Evolutionary conservation across 352 stramenopile genomes (phyloP), one percentile per base, ranked within the genome.

Genomic region (Pythium vanterpoolii): DNA sequence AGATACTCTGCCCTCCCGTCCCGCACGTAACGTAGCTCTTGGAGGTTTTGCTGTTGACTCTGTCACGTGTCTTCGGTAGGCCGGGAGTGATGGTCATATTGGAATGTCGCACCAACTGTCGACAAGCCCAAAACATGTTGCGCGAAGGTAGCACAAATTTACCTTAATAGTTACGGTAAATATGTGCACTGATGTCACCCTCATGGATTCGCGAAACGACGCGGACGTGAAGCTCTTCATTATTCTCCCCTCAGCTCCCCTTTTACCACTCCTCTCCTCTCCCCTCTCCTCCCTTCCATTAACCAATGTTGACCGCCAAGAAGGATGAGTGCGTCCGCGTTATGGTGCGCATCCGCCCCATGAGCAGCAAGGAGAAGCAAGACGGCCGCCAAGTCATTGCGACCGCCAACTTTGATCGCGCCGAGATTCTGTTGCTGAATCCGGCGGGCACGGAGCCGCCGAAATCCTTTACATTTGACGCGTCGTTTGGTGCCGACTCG

Each of bases 381-480:
- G 92, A 98, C 63, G 93, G 91, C 11, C 88, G 95, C 19, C 73
- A 76, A 43, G 71, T 79, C 44, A 76, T 90, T 14, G 87, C 87
- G 7, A 90, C 83, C 21, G 91, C 88, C 53, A 90, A 97, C 71
- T 93, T 97, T 60, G 81, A 97, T 47, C 84, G 83, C 34, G 90
- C 88, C 11, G 77, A 97, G 46, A 90, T 98, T 59, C 80, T 83
- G 50, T 77, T 98, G 36, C 34, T 84, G 3, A 97, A 98, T 68
- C 91, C 89, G 3, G 79, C 80, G 38, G 79, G 65, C 0, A 77
- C 72, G 1, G 90, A 97, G 48, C 80, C 86, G 7, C 87, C 90
- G 14, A 99, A 98, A 65, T 90, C 75, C 24, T 99, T 99, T 74
- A 97, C 96, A 34, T 98, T 99, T 42, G 97, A 99, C 74, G 90